Conservation (phyloP, 306 rosid genomes). For the Ormosia emarginata region DNA sequence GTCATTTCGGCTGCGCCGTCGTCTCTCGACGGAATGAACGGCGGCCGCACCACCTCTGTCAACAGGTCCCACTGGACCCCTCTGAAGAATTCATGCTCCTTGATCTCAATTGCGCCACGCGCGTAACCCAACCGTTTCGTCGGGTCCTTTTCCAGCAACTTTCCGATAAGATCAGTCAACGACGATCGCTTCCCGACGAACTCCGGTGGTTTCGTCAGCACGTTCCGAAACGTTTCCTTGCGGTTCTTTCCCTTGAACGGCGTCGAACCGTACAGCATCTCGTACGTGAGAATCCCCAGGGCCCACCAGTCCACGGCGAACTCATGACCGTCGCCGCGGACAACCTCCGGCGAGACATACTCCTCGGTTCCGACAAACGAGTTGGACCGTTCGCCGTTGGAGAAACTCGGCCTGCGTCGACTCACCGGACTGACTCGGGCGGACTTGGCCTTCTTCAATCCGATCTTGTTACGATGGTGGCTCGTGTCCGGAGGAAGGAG, state of each 20-base stretch:
- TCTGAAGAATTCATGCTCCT: slow-evolving; percentile 70
- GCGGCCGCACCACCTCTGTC: slow-evolving; percentile 71
- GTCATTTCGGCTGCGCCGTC: slow-evolving; percentile 10
- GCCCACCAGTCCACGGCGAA: slow-evolving; percentile 99
- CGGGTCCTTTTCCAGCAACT: slow-evolving; percentile 76
- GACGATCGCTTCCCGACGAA: slow-evolving; percentile 58
- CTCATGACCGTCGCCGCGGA: slow-evolving; percentile 91
- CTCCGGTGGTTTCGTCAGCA: slow-evolving; percentile 62
- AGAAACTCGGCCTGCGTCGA: slow-evolving; percentile 60
- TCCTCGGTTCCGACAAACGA: slow-evolving; percentile 97
- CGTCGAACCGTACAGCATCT: slow-evolving; percentile 76
- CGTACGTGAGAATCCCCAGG: slow-evolving; percentile 75
- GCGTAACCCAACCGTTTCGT: slow-evolving; percentile 64
- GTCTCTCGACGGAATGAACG: slow-evolving; percentile 64
- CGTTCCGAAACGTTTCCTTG: slow-evolving; percentile 82
- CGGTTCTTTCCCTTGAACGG: slow-evolving; percentile 86
- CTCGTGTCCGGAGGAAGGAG: background rate
- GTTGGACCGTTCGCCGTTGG: slow-evolving; percentile 76
- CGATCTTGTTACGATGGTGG: background rate
- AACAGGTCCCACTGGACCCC: slow-evolving; percentile 78
- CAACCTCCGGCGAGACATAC: slow-evolving; percentile 88
- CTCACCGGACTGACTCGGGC: slow-evolving; percentile 94
- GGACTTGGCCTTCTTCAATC: slow-evolving; percentile 65
- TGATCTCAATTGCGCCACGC: slow-evolving; percentile 78
- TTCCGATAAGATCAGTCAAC: slow-evolving; percentile 67